Conservation (phyloP, 2,329 filamentous ascomycete genomes). For the Pseudopithomyces chartarum region DNA sequence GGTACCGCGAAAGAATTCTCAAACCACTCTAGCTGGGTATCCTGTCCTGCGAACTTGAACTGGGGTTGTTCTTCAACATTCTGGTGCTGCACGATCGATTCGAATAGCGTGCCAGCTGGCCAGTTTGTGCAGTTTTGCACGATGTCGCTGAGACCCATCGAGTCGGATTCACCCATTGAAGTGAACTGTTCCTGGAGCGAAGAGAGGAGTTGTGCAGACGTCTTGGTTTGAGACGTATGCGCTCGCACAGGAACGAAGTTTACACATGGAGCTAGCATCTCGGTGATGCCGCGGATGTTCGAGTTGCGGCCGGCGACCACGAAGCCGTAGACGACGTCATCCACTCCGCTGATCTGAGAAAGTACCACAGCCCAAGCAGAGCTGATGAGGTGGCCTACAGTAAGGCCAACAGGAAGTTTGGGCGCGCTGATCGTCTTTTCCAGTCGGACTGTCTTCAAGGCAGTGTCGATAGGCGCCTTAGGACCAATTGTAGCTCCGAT, state of each 20-base stretch:
- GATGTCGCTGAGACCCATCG: not conserved
- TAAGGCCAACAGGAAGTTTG: too few relatives aligned
- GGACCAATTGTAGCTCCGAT: too few relatives aligned
- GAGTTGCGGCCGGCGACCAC: conserved; percentile 27
- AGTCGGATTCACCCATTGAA: too few relatives aligned
- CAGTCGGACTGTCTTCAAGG: too few relatives aligned
- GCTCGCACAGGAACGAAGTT: conserved; percentile 42
- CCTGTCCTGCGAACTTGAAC: not conserved
- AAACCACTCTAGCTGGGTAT: not conserved
- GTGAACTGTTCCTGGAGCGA: too few relatives aligned
- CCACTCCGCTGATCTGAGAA: conserved; percentile 25
- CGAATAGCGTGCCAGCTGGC: not conserved
- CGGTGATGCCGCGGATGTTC: conserved; percentile 17
- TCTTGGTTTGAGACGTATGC: not conserved
- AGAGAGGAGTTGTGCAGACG: too few relatives aligned
- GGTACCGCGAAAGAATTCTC: not conserved
- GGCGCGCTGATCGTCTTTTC: too few relatives aligned
- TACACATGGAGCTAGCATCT: conserved; percentile 34
- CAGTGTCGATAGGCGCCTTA: too few relatives aligned
- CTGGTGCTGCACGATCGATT: not conserved
- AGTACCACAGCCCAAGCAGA: too few relatives aligned
- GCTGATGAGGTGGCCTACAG: too few relatives aligned
- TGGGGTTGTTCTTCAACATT: not conserved
- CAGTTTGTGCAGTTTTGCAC: conserved; percentile 14
- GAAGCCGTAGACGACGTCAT: conserved; percentile 29